Evolutionary conservation across 1,284 basidiomycete genomes (phyloP).

Genomic region (Cryptococcus sp.): DNA sequence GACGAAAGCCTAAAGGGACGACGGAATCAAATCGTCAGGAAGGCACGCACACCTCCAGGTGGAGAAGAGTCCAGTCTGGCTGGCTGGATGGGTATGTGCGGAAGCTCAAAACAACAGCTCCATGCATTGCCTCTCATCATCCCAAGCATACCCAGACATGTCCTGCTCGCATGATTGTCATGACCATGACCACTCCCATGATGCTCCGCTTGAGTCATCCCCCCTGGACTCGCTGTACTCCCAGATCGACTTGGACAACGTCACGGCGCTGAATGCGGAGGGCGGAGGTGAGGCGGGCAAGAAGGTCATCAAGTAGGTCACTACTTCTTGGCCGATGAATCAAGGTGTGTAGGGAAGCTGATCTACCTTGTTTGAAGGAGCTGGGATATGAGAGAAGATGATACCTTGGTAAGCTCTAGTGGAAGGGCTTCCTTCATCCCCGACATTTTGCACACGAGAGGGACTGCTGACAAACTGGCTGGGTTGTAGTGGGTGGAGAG

Average conservation of each 20-base stretch:
- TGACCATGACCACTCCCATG: conserved; percentile 23
- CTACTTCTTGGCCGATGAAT: background rate
- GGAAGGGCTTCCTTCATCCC: too few relatives aligned
- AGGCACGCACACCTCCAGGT: background rate
- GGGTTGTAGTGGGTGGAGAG: conserved; percentile 32
- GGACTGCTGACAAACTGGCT: background rate
- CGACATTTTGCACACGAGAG: background rate
- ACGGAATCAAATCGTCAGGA: conserved; percentile 4
- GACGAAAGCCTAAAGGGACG: background rate
- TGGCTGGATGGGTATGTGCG: background rate
- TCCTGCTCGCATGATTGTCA: conserved; percentile 1
- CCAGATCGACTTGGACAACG: conserved; percentile 46
- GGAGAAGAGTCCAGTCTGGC: background rate
- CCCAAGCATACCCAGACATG: background rate
- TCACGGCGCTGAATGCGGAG: conserved; percentile 45
- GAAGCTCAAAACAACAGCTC: background rate
- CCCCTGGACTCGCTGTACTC: conserved; percentile 42
- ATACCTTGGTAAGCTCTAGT: conserved; percentile 32
- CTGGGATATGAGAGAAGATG: conserved; percentile 46
- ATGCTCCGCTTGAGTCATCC: conserved; percentile 42
- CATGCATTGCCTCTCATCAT: background rate
- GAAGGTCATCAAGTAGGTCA: conserved; percentile 49
- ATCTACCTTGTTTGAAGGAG: conserved; percentile 6
- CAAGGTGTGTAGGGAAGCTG: background rate
- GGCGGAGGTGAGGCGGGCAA: conserved; percentile 43